Evolutionary conservation across 2,329 filamentous ascomycete species (phyloP).

Genomic region (Monosporascus sp.): DNA sequence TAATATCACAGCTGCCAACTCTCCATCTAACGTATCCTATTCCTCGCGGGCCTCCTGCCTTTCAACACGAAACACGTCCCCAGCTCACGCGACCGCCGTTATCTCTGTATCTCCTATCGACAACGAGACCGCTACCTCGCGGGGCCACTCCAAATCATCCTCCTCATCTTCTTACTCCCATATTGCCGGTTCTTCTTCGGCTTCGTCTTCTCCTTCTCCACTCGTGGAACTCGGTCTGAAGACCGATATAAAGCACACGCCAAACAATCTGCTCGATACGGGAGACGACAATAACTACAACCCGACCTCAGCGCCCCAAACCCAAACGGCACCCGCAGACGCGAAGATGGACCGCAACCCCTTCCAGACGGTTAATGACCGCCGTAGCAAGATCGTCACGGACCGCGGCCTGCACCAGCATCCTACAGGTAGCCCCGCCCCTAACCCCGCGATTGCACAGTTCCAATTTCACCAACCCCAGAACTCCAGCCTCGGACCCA

Average conservation of each 20-base stretch:
- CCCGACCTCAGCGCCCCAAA: too few species aligned
- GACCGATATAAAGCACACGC: slow-evolving; percentile 14
- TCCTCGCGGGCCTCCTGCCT: slow-evolving; percentile 20
- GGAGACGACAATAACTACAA: too few species aligned
- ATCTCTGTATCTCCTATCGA: background rate
- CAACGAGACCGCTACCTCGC: background rate
- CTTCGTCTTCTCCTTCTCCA: slow-evolving; percentile 14
- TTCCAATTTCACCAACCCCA: background rate
- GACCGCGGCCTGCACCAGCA: slow-evolving; percentile 10
- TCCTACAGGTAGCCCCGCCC: background rate
- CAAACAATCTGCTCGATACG: slow-evolving; percentile 10
- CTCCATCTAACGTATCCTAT: slow-evolving; percentile 22
- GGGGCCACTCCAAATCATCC: background rate
- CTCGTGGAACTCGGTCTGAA: slow-evolving; percentile 16
- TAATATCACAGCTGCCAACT: slow-evolving; percentile 9
- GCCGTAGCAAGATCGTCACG: slow-evolving; percentile 18
- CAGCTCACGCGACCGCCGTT: slow-evolving; percentile 7
- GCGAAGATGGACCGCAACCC: slow-evolving; percentile 15
- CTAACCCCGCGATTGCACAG: background rate
- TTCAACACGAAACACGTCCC: slow-evolving; percentile 23
- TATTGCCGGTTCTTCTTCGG: background rate
- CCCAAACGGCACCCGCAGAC: background rate
- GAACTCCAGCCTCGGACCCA: background rate
- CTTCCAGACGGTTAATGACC: slow-evolving; percentile 23
- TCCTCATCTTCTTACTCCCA: background rate